Percentiles rank a stretch among this genome's conserved stretches.
phyloP scores from a whole-genome alignment of 345 rosid species.

The Clarkia xantiana region DNA sequence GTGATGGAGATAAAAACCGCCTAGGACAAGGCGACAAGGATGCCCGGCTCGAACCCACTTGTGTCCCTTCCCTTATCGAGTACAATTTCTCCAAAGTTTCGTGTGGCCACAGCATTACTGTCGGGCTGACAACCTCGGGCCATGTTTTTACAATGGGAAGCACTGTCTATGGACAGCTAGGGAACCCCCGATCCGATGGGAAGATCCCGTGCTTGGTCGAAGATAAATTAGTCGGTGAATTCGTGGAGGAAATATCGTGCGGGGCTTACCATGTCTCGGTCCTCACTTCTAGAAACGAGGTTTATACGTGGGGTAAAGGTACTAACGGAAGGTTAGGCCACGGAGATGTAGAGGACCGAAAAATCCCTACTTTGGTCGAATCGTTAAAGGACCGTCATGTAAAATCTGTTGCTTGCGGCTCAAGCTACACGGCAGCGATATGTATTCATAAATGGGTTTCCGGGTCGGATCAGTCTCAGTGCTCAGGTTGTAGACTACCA shows the following conservation, averaged over 20 bases:
- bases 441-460: conserved; percentile 94
- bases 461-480: conserved; percentile 82
- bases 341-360: conserved; percentile 83
- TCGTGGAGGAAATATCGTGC: conserved; percentile 81
- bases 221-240: conserved; percentile 49
- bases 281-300: conserved; percentile 70
- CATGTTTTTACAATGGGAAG: conserved; percentile 83
- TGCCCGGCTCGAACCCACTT: conserved; percentile 76
- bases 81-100: conserved; percentile 65
- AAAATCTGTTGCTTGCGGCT: conserved; percentile 73
- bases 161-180: conserved; percentile 90
- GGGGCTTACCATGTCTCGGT: conserved; percentile 84
- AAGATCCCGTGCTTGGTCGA: conserved; percentile 63
- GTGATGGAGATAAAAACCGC: conserved; percentile 89
- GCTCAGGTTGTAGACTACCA: conserved; percentile 85
- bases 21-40: conserved; percentile 98
- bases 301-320: conserved; percentile 94
- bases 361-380: conserved; percentile 59
- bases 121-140: conserved; percentile 73
- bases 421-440: conserved; percentile 70
- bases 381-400: conserved; percentile 85
- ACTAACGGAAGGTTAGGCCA: conserved; percentile 96
- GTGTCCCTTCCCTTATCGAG: conserved; percentile 79
- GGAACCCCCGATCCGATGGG: conserved; percentile 70
- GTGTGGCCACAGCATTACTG: conserved; percentile 89